Evolutionary conservation across 208 protist species (phyloP).

Genomic region (Wallacemonas sp.): DNA sequence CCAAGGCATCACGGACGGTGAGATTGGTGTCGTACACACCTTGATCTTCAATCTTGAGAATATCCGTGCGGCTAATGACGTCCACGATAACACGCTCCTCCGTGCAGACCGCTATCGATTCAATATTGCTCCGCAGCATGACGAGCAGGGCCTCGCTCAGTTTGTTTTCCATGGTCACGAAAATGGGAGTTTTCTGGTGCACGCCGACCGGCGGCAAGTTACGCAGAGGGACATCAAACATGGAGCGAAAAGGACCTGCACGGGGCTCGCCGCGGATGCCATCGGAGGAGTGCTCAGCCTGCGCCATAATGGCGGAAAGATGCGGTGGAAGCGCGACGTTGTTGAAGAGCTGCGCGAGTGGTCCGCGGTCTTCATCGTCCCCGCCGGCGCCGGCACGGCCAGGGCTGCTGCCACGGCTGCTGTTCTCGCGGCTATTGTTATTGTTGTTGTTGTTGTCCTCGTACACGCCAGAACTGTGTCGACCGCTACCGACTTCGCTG

Average conservation of each 20-base stretch:
- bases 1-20: conserved; percentile 73
- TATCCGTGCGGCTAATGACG: conserved; percentile 79
- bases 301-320: conserved; percentile 50
- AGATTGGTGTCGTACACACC: conserved; percentile 88
- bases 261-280: conserved; percentile 35
- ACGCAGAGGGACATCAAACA: conserved; percentile 79
- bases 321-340: conserved; percentile 57
- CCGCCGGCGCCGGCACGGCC: neutral
- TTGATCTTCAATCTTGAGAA: conserved; percentile 86
- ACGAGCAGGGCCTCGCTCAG: conserved; percentile 69
- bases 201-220: conserved; percentile 63
- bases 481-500: neutral
- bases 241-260: conserved; percentile 67
- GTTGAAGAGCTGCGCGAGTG: conserved; percentile 19
- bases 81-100: conserved; percentile 66
- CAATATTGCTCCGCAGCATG: conserved; percentile 69
- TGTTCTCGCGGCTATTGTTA: conserved; percentile 8
- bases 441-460: conserved; percentile 8
- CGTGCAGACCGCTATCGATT: conserved; percentile 66
- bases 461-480: neutral
- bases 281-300: conserved; percentile 35
- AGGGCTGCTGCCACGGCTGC: neutral
- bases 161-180: conserved; percentile 67
- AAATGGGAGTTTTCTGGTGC: conserved; percentile 52
- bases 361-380: conserved; percentile 12